A percentile compares a stretch with the other conserved stretches of the same genome.
Evolutionary conservation across 345 rosid species (phyloP).

Genomic region (Gossypioides kirkii): DNA sequence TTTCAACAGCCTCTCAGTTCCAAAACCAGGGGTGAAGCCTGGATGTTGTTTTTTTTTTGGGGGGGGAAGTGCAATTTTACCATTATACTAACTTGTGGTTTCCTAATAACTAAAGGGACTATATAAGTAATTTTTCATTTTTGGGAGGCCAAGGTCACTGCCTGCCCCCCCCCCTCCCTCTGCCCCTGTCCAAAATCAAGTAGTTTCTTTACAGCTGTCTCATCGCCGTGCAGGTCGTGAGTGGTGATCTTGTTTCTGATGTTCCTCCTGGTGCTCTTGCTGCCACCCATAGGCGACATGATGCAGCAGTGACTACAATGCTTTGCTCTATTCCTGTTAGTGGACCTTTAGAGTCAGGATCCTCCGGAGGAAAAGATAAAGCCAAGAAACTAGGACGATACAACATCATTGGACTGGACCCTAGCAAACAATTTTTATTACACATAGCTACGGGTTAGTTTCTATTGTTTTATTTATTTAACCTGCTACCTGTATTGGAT

Average conservation of each 20-base stretch:
- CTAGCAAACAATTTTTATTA: constrained; percentile 66
- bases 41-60: no score
- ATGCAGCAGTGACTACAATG: constrained; percentile 81
- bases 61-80: no score
- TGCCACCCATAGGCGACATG: constrained; percentile 90
- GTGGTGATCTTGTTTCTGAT: constrained; percentile 98
- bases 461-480: background rate
- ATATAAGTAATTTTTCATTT: no score
- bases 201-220: constrained; percentile 7
- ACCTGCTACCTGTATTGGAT: background rate
- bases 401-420: constrained; percentile 79
- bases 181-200: background rate
- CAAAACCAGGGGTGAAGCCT: background rate
- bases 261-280: constrained; percentile 88
- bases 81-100: no score
- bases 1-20: constrained; percentile 14
- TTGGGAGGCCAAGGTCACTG: no score
- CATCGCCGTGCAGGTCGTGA: constrained; percentile 58
- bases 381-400: constrained; percentile 73
- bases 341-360: constrained; percentile 73
- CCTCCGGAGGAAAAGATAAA: constrained; percentile 78
- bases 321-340: constrained; percentile 82
- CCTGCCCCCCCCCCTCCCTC: no score
- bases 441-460: constrained; percentile 70
- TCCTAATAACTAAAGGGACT: no score